A percentile compares a stretch with the other conserved stretches of the same genome.
phyloP scores from a whole-genome alignment of 305 asterid species.

The Fraxinus greggii region DNA sequence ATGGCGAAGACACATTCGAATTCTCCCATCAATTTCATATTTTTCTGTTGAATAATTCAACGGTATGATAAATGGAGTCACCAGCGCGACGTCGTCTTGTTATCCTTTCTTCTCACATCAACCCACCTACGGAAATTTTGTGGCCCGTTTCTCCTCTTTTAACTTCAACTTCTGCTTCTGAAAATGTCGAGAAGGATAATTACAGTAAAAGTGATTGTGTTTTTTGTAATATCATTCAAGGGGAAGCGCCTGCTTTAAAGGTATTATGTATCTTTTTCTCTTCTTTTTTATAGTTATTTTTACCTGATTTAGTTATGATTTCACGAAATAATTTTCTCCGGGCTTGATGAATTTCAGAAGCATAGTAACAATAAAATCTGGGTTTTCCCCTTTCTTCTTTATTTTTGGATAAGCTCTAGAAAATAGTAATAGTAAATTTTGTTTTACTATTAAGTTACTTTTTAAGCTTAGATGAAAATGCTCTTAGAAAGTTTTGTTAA shows the following conservation, averaged over 20 bases:
- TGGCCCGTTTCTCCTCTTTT: conserved; percentile 22
- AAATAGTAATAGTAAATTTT: not conserved
- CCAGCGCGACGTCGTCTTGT: conserved; percentile 70
- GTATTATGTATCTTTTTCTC: conserved; percentile 21
- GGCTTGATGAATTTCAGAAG: not conserved
- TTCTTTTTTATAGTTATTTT: not conserved
- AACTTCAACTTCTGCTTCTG: conserved; percentile 38
- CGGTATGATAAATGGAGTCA: conserved; percentile 39
- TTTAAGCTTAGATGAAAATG: not conserved
- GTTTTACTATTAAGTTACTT: not conserved
- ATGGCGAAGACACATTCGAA: not conserved
- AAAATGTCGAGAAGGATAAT: conserved; percentile 22
- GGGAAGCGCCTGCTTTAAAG: conserved; percentile 68
- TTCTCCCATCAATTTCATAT: not conserved
- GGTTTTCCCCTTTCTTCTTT: not conserved
- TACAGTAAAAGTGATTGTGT: conserved; percentile 41
- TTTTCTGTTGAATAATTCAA: not conserved
- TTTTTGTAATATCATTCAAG: conserved; percentile 68
- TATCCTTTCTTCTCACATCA: conserved; percentile 58
- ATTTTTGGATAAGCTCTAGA: not conserved
- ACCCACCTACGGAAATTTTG: conserved; percentile 31
- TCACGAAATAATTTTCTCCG: not conserved
- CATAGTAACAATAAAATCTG: not conserved
- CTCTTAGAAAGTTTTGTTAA: not conserved
- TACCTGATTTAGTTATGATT: not conserved